Evolutionary conservation across 352 stramenopile species (phyloP), one percentile per base, ranked within the genome.

Genomic region (Globisporangium solare): DNA sequence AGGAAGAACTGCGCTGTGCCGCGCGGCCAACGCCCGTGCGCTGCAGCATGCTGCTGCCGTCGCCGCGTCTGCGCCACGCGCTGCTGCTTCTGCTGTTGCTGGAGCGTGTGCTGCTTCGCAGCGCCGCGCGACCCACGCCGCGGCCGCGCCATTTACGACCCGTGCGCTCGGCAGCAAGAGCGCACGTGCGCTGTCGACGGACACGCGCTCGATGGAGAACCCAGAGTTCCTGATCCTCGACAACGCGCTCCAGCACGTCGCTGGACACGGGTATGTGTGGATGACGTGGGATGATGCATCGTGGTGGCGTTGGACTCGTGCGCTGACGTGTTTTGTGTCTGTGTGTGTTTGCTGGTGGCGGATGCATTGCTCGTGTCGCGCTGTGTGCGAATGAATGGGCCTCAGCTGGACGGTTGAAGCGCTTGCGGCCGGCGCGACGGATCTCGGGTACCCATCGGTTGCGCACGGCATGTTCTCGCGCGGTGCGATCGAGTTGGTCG

Each of bases 401-500:
- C 5, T 3, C 61, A 94, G 84, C 55, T 94, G 84, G 84, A 88
- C 69, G 20, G 66, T 90, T 18, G 80, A 92, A 32, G 77, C 84
- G 43, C 58, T 94, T 15, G 83, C 76, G 43, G 75, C 75, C n/a
- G 82, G 84, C 21, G 82, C 84, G 10, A 77, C 67, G 17, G 80
- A 89, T 49, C 64, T 75, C 4, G 82, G 79, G 7, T 92, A 80
- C 47, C 85, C 85, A 14, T 92, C 85, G 15, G 77, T 92, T 1
- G 83, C 85, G 42, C 85, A 95, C 45, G 85, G 85, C 22, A 91
- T 92, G 83, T 84, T 95, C 46, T 58, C 74, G 12, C 81, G 82
- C 35, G 85, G 85, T 20, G 68, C 79, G 37, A 73, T 90, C n/a
- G 83, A 93, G 39, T 64, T 95, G 20, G 85, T 93, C 15, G 77